A percentile compares a stretch with the other conserved stretches of the same genome.
Conservation (phyloP, 352 stramenopile species). For the Peronosclerospora sorghi region DNA sequence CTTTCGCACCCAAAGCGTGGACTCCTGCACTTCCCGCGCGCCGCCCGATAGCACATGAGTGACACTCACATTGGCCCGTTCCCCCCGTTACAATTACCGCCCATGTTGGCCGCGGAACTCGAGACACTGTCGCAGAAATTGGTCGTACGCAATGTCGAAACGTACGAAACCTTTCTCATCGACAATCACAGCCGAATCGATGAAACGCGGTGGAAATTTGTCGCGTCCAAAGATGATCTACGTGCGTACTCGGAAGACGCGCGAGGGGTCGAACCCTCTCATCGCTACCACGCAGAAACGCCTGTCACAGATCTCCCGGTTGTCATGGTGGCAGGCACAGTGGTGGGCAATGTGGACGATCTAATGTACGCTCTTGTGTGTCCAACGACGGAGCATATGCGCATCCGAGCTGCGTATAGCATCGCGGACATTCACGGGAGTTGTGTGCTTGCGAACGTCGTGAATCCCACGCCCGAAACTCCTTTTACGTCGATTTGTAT, state of each 20-base stretch:
- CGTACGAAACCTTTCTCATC: constrained; percentile 24
- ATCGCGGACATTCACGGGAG: constrained; percentile 30
- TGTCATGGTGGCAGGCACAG: constrained; percentile 21
- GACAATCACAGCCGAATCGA: constrained; percentile 20
- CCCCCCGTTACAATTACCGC: constrained; percentile 21
- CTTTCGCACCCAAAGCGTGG: constrained; percentile 5
- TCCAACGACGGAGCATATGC: constrained; percentile 22
- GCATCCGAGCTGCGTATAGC: constrained; percentile 32
- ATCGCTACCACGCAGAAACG: constrained; percentile 6
- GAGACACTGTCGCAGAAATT: constrained; percentile 17
- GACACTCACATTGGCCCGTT: constrained; percentile 25
- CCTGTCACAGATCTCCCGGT: constrained; percentile 14
- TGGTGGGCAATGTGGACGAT: constrained; percentile 25
- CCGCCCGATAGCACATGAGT: constrained; percentile 7
- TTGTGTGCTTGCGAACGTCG: constrained; percentile 29
- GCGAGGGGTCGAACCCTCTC: not conserved
- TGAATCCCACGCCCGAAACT: constrained; percentile 13
- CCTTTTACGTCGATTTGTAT: constrained; percentile 30
- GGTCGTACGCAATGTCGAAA: constrained; percentile 13
- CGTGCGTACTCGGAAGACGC: constrained; percentile 14
- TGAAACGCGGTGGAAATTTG: constrained; percentile 21
- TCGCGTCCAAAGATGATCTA: constrained; percentile 17
- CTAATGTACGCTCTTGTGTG: constrained; percentile 29
- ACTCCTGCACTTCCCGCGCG: not conserved
- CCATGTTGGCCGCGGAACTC: constrained; percentile 8